Conservation (phyloP, 768 basidiomycete species). For the Leucocoprinus birnbaumii region DNA sequence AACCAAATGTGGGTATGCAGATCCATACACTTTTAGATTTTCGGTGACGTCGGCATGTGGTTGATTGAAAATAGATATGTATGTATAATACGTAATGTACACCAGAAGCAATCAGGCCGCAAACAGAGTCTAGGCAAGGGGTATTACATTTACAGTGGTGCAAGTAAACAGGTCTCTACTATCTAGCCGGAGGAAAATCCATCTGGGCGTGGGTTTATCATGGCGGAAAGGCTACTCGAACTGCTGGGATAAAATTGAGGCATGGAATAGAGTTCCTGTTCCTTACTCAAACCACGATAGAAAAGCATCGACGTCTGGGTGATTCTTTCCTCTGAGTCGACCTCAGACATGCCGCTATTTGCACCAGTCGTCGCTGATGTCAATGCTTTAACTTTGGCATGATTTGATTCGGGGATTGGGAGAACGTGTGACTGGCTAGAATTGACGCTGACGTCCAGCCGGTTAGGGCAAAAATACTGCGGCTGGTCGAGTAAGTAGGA, state of each 20-base stretch:
- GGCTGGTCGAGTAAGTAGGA: neutral
- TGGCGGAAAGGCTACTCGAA: conserved; percentile 9
- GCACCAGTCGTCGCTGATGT: neutral
- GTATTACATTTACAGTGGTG: too few relatives aligned
- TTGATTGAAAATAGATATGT: too few relatives aligned
- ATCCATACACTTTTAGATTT: too few relatives aligned
- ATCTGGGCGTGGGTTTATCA: conserved; percentile 5
- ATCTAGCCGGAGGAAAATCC: neutral
- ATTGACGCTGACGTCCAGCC: neutral
- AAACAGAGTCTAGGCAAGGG: too few relatives aligned
- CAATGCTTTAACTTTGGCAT: neutral
- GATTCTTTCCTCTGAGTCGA: neutral
- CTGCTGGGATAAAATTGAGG: neutral
- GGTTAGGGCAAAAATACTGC: neutral
- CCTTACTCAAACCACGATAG: neutral
- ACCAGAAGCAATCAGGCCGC: too few relatives aligned
- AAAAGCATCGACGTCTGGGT: neutral
- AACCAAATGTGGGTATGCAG: too few relatives aligned
- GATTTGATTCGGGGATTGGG: neutral
- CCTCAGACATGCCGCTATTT: too few relatives aligned
- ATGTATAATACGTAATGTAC: too few relatives aligned
- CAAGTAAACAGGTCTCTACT: neutral
- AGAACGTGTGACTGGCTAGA: neutral
- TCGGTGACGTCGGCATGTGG: too few relatives aligned
- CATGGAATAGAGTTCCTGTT: neutral